Conservation (phyloP, 495 filamentous ascomycete genomes). For the Aspergillus sclerotioniger region DNA sequence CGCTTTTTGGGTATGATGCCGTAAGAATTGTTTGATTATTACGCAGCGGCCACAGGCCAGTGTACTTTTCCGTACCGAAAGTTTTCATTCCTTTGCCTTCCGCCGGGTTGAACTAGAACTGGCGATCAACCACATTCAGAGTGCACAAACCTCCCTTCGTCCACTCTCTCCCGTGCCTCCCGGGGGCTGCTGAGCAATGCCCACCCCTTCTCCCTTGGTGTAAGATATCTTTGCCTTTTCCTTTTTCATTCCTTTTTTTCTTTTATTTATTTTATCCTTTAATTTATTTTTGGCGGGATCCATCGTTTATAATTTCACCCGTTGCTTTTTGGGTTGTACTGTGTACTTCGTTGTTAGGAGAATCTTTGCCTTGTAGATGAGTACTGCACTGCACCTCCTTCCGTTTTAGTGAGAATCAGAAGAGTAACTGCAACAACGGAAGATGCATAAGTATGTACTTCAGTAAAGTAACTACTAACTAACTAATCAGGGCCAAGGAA, state of each 20-base stretch:
- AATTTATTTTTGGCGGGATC: background rate
- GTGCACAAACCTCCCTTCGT: conserved; percentile 29
- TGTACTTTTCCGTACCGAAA: conserved; percentile 16
- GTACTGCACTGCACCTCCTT: background rate
- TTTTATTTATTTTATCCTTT: background rate
- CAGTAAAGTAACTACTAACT: conserved; percentile 3
- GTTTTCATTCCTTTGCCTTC: conserved; percentile 33
- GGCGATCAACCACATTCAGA: conserved; percentile 32
- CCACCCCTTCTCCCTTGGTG: conserved; percentile 22
- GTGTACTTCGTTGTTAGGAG: background rate
- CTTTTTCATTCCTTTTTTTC: background rate
- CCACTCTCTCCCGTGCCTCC: conserved; percentile 27
- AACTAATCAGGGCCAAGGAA: no score
- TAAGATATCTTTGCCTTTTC: conserved; percentile 8
- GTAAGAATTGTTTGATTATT: conserved; percentile 15
- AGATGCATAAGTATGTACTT: conserved; percentile 12
- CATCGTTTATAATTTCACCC: conserved; percentile 9
- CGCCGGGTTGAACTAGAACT: conserved; percentile 26
- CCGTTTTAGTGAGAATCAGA: background rate
- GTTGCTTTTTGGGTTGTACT: conserved; percentile 9
- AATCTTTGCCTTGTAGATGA: background rate
- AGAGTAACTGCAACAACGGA: background rate
- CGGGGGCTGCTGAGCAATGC: conserved; percentile 25
- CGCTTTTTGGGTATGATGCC: conserved; percentile 8
- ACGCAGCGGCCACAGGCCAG: conserved; percentile 6